Percentiles rank a stretch among this genome's conserved stretches.
Evolutionary conservation across 352 stramenopile genomes (phyloP).

Genomic region (Globisporangium carolinianum): DNA sequence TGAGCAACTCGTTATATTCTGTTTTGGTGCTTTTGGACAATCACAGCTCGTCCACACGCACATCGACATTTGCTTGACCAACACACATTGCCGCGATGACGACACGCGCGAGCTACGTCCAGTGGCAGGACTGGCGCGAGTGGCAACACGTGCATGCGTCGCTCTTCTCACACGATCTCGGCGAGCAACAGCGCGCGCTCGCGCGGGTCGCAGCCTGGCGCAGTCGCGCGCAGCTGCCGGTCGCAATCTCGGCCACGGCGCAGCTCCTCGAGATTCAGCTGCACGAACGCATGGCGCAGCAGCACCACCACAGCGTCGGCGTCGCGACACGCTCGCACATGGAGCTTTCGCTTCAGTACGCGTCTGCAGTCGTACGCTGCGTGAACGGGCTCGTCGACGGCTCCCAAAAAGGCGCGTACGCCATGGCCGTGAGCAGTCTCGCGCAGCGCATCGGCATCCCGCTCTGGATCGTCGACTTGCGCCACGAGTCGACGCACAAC

Average conservation of each 20-base stretch:
- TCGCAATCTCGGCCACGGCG: conserved; percentile 69
- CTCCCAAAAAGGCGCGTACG: conserved; percentile 74
- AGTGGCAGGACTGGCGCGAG: conserved; percentile 68
- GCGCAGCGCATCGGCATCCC: conserved; percentile 89
- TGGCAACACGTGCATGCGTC: conserved; percentile 59
- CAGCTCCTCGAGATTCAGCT: conserved; percentile 72
- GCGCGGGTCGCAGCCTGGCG: conserved; percentile 62
- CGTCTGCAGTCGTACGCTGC: conserved; percentile 60
- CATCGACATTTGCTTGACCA: not conserved
- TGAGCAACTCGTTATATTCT: not conserved
- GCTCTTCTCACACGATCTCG: conserved; percentile 51
- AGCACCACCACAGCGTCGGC: conserved; percentile 61
- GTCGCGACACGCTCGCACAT: conserved; percentile 70
- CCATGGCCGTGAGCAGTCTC: conserved; percentile 62
- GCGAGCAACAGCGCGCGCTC: conserved; percentile 43
- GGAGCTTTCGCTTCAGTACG: conserved; percentile 69
- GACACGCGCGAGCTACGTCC: conserved; percentile 36
- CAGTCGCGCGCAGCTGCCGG: conserved; percentile 60
- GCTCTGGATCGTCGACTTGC: conserved; percentile 90
- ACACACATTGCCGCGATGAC: conserved; percentile 20
- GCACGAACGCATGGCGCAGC: conserved; percentile 58
- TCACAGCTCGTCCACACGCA: not conserved
- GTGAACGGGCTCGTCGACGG: conserved; percentile 81
- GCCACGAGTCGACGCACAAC: conserved; percentile 92
- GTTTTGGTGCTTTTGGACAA: not conserved